Evolutionary conservation across 495 filamentous ascomycete species (phyloP).

Genomic region (Daldinia caldariorum): DNA sequence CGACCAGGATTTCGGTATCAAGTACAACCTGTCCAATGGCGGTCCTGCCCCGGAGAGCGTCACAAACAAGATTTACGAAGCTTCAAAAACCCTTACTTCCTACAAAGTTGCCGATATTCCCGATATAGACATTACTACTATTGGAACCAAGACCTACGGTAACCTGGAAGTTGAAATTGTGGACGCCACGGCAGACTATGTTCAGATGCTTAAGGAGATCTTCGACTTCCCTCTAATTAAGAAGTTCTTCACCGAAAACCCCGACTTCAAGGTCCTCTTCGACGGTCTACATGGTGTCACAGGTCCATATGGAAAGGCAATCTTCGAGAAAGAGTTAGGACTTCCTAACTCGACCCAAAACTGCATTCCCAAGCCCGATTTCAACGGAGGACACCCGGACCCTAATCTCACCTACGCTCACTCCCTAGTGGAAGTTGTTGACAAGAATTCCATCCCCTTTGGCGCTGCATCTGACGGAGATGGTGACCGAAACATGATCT

Average conservation of each 20-base stretch:
- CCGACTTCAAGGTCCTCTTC: conserved; percentile 96
- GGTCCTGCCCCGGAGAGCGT: conserved; percentile 94
- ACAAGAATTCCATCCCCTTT: conserved; percentile 91
- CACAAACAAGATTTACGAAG: conserved; percentile 96
- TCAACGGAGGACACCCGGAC: conserved; percentile 96
- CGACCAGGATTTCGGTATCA: conserved; percentile 95
- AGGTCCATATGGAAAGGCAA: conserved; percentile 91
- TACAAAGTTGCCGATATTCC: conserved; percentile 93
- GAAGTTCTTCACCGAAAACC: conserved; percentile 82
- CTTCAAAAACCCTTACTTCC: conserved; percentile 84
- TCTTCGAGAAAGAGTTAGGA: conserved; percentile 93
- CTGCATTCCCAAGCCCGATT: conserved; percentile 91
- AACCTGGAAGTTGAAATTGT: conserved; percentile 92
- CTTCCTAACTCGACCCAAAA: conserved; percentile 87
- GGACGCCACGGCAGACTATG: conserved; percentile 89
- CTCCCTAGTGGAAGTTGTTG: conserved; percentile 91
- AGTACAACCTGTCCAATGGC: conserved; percentile 97
- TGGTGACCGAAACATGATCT: conserved; percentile 99
- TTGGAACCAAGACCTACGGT: conserved; percentile 87
- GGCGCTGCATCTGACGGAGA: conserved; percentile 96
- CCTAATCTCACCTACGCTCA: conserved; percentile 98
- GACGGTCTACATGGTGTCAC: conserved; percentile 95
- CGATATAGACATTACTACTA: conserved; percentile 81
- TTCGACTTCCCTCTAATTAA: conserved; percentile 97
- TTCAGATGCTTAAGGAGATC: conserved; percentile 95